phyloP scores from a whole-genome alignment of 257 asterid genomes.

The Rubia yunnanensis region DNA sequence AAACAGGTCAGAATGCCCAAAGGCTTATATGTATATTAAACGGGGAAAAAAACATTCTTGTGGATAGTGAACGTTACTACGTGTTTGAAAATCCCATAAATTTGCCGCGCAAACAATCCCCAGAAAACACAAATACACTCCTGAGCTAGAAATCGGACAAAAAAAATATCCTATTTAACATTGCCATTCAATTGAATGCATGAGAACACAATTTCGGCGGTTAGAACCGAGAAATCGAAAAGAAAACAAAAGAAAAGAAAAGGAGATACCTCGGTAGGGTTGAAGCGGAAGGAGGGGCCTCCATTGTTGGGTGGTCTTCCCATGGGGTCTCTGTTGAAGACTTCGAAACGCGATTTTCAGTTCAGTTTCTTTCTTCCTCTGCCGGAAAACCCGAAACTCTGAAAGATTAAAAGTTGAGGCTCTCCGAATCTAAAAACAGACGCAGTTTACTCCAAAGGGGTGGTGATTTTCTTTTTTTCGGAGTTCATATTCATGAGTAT shows the following conservation, averaged over 20 bases:
- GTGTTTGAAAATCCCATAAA: not conserved
- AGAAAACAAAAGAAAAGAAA: not conserved
- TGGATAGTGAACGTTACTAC: not conserved
- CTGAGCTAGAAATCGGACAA: not conserved
- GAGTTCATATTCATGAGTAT: too few relatives aligned
- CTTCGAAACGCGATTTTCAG: not conserved
- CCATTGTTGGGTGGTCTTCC: slow-evolving; percentile 94
- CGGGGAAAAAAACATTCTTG: not conserved
- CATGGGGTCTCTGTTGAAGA: slow-evolving; percentile 25
- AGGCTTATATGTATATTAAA: not conserved
- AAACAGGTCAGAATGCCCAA: not conserved
- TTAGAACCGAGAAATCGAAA: not conserved
- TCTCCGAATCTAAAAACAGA: not conserved
- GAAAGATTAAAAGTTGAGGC: not conserved
- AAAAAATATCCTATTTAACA: not conserved
- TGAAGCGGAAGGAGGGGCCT: slow-evolving; percentile 87
- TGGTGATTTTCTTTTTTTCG: too few relatives aligned
- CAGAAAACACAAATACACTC: not conserved
- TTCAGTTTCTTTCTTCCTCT: not conserved
- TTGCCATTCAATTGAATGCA: not conserved
- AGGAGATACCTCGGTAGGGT: slow-evolving; percentile 58
- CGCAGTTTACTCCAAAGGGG: too few relatives aligned
- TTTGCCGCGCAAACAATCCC: not conserved
- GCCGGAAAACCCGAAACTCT: not conserved
- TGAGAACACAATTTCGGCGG: not conserved